These are phyloP conservation scores for Helichrysum umbraculigerum DNA, from an alignment of 129 eudicot species.

Conservation along the genomic window DNA sequence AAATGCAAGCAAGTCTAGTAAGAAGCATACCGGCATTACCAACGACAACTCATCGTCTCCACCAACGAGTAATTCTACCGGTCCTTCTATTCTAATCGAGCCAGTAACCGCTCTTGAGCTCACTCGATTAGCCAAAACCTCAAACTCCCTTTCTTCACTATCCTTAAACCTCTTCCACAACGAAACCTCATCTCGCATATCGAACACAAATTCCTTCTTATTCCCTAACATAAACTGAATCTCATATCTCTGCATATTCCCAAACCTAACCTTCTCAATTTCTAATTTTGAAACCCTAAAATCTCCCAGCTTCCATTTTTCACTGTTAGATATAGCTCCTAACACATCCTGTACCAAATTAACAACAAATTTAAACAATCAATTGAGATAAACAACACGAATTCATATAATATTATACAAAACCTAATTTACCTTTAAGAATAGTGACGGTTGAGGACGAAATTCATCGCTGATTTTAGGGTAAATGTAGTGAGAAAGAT, in stretches of 20 bases:
- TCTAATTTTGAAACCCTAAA: conserved; percentile 59
- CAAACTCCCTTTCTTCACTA: conserved; percentile 37
- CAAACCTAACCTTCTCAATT: conserved; percentile 46
- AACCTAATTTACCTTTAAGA: conserved; percentile 42
- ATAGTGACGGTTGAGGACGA: conserved; percentile 54
- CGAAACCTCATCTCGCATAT: conserved; percentile 45
- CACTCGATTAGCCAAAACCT: conserved; percentile 50
- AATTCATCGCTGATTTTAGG: conserved; percentile 51
- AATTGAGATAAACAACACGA: neutral
- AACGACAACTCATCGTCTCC: conserved; percentile 55
- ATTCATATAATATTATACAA: neutral
- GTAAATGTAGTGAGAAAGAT: conserved; percentile 66
- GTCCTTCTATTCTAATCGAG: conserved; percentile 54
- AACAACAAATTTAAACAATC: neutral
- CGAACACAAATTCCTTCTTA: conserved; percentile 44
- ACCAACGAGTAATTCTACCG: conserved; percentile 51
- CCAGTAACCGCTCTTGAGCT: conserved; percentile 46
- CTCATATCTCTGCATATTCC: conserved; percentile 51
- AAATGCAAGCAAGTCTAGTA: neutral
- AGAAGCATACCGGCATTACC: conserved; percentile 54
- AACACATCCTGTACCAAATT: conserved; percentile 51
- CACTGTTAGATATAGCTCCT: conserved; percentile 40
- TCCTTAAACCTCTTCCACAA: conserved; percentile 52
- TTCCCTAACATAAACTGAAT: conserved; percentile 47
- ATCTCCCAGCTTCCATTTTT: conserved; percentile 57